These are phyloP conservation scores for Prunella vulgaris DNA, from an alignment of 257 asterid genomes.

Conservation along the genomic window DNA sequence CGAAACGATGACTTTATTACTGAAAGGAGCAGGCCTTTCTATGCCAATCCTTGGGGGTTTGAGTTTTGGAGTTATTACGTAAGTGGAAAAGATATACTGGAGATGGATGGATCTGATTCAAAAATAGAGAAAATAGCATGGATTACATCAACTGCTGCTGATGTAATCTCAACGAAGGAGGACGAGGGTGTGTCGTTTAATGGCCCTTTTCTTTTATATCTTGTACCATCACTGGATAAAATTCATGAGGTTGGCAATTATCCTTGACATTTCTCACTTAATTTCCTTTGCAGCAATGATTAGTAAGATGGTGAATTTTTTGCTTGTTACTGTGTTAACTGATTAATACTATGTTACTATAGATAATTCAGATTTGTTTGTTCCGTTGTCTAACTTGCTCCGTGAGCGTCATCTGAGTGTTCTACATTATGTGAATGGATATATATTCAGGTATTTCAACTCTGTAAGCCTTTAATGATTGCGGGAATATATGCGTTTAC, in stretches of 20 bases:
- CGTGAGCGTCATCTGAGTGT: background rate
- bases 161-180: constrained; percentile 62
- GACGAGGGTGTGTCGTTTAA: constrained; percentile 45
- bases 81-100: constrained; percentile 52
- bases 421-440: background rate
- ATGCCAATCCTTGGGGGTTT: constrained; percentile 59
- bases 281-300: too few species aligned
- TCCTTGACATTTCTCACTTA: background rate
- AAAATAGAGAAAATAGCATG: constrained; percentile 61
- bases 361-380: background rate
- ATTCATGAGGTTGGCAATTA: constrained; percentile 44
- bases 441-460: constrained; percentile 46
- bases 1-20: constrained; percentile 26
- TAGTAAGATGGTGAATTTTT: background rate
- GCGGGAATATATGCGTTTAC: constrained; percentile 60
- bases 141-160: constrained; percentile 71
- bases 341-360: background rate
- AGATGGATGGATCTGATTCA: constrained; percentile 37
- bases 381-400: background rate
- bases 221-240: constrained; percentile 65
- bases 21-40: constrained; percentile 41
- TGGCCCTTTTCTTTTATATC: constrained; percentile 68
- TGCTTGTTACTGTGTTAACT: background rate
- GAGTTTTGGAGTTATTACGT: constrained; percentile 65
- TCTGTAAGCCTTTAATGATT: constrained; percentile 62